These are phyloP conservation scores for Penicillium cataractarum DNA, from an alignment of 495 filamentous ascomycete genomes.

Conservation along the genomic window DNA sequence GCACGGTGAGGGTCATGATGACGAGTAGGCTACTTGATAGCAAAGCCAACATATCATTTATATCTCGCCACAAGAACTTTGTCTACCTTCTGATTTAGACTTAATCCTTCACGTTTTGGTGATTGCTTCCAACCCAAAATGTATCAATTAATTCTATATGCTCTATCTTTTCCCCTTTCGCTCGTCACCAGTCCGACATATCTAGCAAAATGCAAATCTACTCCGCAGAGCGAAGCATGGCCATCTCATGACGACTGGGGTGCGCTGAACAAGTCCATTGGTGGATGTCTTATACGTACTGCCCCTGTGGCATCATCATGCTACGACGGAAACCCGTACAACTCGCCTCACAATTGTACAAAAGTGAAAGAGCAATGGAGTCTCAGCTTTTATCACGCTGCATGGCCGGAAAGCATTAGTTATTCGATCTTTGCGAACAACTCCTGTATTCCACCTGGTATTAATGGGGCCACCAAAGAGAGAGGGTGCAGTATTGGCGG, in stretches of 20 bases:
- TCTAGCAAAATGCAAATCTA: constrained; percentile 20
- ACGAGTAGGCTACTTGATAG: background rate
- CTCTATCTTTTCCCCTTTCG: background rate
- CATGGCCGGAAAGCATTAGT: constrained; percentile 26
- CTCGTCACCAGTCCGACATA: background rate
- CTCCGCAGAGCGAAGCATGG: constrained; percentile 29
- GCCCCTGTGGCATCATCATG: constrained; percentile 32
- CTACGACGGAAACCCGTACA: constrained; percentile 28
- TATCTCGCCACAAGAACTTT: background rate
- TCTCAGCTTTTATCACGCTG: constrained; percentile 23
- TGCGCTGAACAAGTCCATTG: constrained; percentile 30
- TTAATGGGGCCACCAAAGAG: constrained; percentile 15
- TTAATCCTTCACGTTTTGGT: background rate
- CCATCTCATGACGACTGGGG: constrained; percentile 31
- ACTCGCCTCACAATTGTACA: constrained; percentile 21
- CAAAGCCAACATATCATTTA: background rate
- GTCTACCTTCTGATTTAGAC: background rate
- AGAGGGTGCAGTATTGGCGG: constrained; percentile 32
- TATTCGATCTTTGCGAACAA: constrained; percentile 31
- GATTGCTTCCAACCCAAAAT: background rate
- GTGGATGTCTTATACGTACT: constrained; percentile 22
- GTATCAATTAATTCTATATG: constrained; percentile 1
- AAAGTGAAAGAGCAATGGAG: constrained; percentile 29
- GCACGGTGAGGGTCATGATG: background rate
- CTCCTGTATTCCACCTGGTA: constrained; percentile 28